phyloP scores from a whole-genome alignment of 2,329 filamentous ascomycete genomes.

The Colletotrichum somersetense region DNA sequence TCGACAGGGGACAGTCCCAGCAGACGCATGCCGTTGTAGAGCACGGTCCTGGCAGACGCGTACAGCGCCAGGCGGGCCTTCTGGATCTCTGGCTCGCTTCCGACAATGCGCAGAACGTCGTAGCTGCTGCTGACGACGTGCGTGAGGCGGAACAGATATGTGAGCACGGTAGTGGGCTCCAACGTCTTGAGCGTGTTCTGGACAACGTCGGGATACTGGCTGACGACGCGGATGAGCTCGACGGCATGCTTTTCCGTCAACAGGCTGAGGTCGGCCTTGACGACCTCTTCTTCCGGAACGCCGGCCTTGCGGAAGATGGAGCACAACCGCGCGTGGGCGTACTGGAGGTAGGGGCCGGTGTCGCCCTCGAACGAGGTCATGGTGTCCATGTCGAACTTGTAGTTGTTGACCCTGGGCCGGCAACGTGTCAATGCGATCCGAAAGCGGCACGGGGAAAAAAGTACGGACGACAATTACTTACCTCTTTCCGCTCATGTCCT shows the following conservation, averaged over 20 bases:
- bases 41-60: slow-evolving; percentile 78
- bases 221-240: slow-evolving; percentile 80
- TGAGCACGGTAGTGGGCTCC: slow-evolving; percentile 72
- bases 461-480: slow-evolving; percentile 52
- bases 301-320: slow-evolving; percentile 71
- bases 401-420: slow-evolving; percentile 69
- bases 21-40: slow-evolving; percentile 86
- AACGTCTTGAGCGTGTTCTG: slow-evolving; percentile 87
- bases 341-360: slow-evolving; percentile 88
- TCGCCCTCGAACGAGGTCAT: slow-evolving; percentile 74
- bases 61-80: slow-evolving; percentile 83
- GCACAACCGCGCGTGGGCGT: slow-evolving; percentile 80
- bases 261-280: slow-evolving; percentile 73
- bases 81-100: slow-evolving; percentile 79
- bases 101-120: slow-evolving; percentile 85
- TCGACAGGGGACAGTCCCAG: slow-evolving; percentile 84
- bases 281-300: slow-evolving; percentile 69
- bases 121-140: slow-evolving; percentile 85
- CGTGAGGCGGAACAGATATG: slow-evolving; percentile 88
- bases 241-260: slow-evolving; percentile 79
- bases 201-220: slow-evolving; percentile 88
- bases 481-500: slow-evolving; percentile 97
- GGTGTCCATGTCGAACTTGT: slow-evolving; percentile 75
- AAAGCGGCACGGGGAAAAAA: slow-evolving; percentile 31
- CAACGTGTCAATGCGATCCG: slow-evolving; percentile 38